phyloP scores from a whole-genome alignment of 306 rosid genomes.

The Vigna reflexopilosa region DNA sequence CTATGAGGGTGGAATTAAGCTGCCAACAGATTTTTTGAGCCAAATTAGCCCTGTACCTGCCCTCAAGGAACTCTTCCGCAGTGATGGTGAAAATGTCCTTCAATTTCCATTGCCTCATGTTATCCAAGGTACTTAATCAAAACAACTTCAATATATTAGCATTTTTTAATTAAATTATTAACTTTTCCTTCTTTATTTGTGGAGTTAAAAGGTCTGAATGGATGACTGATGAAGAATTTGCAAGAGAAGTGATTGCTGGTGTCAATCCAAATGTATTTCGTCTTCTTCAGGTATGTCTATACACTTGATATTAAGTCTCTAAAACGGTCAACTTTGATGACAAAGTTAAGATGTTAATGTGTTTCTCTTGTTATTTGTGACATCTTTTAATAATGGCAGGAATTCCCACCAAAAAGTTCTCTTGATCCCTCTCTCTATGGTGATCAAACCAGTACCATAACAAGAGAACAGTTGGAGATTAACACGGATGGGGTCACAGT shows the following conservation, averaged over 20 bases:
- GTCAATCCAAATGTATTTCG: conserved; percentile 59
- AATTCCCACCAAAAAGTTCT: conserved; percentile 67
- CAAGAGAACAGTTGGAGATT: conserved; percentile 52
- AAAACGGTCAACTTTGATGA: not conserved
- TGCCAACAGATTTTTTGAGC: conserved; percentile 52
- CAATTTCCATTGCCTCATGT: conserved; percentile 69
- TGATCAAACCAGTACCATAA: conserved; percentile 62
- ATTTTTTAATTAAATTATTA: not conserved
- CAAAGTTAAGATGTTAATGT: not conserved
- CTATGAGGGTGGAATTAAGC: conserved; percentile 62
- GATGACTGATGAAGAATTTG: conserved; percentile 80
- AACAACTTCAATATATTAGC: not conserved
- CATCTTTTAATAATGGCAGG: conserved; percentile 49
- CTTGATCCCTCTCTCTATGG: conserved; percentile 64
- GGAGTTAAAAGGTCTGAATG: conserved; percentile 58
- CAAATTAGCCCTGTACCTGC: conserved; percentile 57
- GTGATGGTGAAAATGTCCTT: conserved; percentile 65
- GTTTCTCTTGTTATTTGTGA: not conserved
- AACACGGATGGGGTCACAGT: conserved; percentile 58
- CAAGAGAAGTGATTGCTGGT: conserved; percentile 73
- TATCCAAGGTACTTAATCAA: conserved; percentile 51
- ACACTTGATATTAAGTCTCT: not conserved
- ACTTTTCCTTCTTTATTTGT: not conserved
- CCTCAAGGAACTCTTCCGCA: conserved; percentile 61
- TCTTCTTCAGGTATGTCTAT: conserved; percentile 40